phyloP scores from a whole-genome alignment of 768 basidiomycete species.

The Russula compacta region DNA sequence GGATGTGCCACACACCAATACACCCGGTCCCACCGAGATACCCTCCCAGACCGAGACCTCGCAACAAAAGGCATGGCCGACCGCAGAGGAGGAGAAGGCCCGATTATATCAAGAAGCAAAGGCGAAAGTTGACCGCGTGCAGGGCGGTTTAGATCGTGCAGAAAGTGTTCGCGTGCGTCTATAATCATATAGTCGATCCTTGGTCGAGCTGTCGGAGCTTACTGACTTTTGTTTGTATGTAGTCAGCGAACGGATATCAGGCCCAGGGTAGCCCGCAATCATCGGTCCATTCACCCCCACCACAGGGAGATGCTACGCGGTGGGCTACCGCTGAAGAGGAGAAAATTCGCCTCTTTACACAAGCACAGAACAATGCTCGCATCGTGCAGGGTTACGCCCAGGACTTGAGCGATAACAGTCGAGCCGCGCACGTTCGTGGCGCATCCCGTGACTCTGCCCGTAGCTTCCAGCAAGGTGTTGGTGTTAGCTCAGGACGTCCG shows the following conservation, averaged over 20 bases:
- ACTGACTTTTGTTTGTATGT: neutral
- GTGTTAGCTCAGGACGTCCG: slow-evolving; percentile 4
- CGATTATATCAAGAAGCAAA: slow-evolving; percentile 33
- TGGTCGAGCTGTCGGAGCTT: neutral
- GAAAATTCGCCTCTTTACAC: slow-evolving; percentile 58
- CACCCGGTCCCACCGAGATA: slow-evolving; percentile 2
- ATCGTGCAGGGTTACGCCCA: slow-evolving; percentile 41
- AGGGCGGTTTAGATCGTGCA: slow-evolving; percentile 27
- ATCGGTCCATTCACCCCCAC: slow-evolving; percentile 17
- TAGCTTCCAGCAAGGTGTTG: slow-evolving; percentile 17
- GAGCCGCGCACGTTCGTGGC: slow-evolving; percentile 12
- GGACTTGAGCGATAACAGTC: slow-evolving; percentile 21
- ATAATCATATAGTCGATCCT: neutral
- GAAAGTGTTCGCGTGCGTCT: slow-evolving; percentile 23
- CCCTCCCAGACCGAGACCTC: neutral
- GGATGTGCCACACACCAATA: slow-evolving; percentile 32
- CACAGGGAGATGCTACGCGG: slow-evolving; percentile 15
- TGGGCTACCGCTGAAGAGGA: slow-evolving; percentile 74
- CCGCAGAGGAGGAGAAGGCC: slow-evolving; percentile 41
- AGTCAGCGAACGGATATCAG: slow-evolving; percentile 10
- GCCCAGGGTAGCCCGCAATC: slow-evolving; percentile 18
- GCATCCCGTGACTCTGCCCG: slow-evolving; percentile 12
- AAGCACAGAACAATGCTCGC: slow-evolving; percentile 58
- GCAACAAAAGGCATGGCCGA: slow-evolving; percentile 18
- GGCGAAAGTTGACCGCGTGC: slow-evolving; percentile 32